These are phyloP conservation scores for Oryza longistaminata DNA, from an alignment of 176 grass and related monocot genomes.

Conservation along the genomic window DNA sequence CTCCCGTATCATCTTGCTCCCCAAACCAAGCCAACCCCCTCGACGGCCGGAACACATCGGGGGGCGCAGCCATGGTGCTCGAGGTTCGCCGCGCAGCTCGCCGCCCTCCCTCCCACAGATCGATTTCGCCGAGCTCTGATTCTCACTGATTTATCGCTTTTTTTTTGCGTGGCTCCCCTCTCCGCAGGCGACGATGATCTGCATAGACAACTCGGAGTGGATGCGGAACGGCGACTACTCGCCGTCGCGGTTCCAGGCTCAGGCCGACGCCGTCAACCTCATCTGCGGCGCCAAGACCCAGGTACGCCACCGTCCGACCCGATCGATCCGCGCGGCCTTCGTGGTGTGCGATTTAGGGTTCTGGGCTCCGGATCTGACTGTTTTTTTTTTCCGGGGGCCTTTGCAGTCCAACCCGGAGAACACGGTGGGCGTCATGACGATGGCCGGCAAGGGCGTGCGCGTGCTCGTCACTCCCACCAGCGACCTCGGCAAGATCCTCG, in stretches of 20 bases:
- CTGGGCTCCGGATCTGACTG: slow-evolving; percentile 32
- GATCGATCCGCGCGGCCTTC: background rate
- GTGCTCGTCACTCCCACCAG: slow-evolving; percentile 97
- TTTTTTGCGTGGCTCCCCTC: background rate
- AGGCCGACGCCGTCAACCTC: slow-evolving; percentile 91
- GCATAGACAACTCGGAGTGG: slow-evolving; percentile 99
- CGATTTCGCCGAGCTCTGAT: slow-evolving; percentile 4
- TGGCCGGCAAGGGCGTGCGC: slow-evolving; percentile 95
- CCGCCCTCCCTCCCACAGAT: background rate
- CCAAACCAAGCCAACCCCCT: slow-evolving; percentile 29
- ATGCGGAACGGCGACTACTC: slow-evolving; percentile 97
- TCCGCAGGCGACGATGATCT: slow-evolving; percentile 95
- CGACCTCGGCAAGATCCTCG: slow-evolving; percentile 99
- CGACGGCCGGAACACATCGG: slow-evolving; percentile 21
- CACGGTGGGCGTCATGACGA: slow-evolving; percentile 96
- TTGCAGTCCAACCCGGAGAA: slow-evolving; percentile 98
- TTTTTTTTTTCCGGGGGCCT: slow-evolving; percentile 26
- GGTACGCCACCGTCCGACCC: slow-evolving; percentile 41
- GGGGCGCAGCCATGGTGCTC: slow-evolving; percentile 78
- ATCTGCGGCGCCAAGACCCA: slow-evolving; percentile 97
- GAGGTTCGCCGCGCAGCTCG: slow-evolving; percentile 46
- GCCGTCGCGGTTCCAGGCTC: slow-evolving; percentile 88
- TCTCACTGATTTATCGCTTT: background rate
- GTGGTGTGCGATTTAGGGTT: slow-evolving; percentile 45
- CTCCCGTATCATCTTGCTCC: slow-evolving; percentile 27